Percentiles rank a stretch among this genome's conserved stretches.
phyloP scores from a whole-genome alignment of 768 basidiomycete genomes.

The Lentinula raphanica region DNA sequence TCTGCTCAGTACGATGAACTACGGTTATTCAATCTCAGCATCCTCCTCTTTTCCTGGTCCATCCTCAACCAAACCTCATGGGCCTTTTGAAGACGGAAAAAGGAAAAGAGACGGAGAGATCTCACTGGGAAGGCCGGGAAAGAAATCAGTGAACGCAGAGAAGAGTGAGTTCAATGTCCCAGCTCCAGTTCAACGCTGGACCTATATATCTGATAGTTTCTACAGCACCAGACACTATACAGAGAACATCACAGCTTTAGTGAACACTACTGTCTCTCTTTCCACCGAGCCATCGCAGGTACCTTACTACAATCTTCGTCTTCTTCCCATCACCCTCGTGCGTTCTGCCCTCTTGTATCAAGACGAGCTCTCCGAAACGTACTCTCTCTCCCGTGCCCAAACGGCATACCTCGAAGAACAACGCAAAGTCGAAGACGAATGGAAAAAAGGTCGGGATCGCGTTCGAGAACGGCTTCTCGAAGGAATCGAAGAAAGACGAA shows the following conservation, averaged over 20 bases:
- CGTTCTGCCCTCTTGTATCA: conserved; percentile 71
- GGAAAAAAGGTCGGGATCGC: conserved; percentile 66
- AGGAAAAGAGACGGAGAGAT: conserved; percentile 66
- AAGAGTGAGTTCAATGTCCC: conserved; percentile 73
- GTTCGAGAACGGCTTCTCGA: conserved; percentile 76
- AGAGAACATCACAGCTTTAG: conserved; percentile 59
- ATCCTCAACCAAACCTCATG: neutral
- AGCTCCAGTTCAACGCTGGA: neutral
- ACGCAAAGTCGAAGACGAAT: conserved; percentile 77
- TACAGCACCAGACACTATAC: conserved; percentile 54
- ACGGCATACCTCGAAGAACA: conserved; percentile 75
- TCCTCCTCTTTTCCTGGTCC: neutral
- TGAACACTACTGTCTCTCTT: conserved; percentile 54
- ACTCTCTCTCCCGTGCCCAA: conserved; percentile 60
- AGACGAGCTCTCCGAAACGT: conserved; percentile 60
- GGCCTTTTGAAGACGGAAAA: conserved; percentile 39
- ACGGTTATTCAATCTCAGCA: neutral
- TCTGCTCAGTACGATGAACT: neutral
- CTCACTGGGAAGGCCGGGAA: conserved; percentile 65
- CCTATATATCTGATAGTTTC: conserved; percentile 6
- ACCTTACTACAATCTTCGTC: conserved; percentile 61
- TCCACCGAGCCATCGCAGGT: conserved; percentile 63
- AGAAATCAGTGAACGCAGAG: conserved; percentile 68
- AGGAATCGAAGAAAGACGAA: conserved; percentile 77
- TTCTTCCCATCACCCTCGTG: conserved; percentile 71